Conservation (phyloP, 2,329 filamentous ascomycete species). For the Westerdykella sp. region DNA sequence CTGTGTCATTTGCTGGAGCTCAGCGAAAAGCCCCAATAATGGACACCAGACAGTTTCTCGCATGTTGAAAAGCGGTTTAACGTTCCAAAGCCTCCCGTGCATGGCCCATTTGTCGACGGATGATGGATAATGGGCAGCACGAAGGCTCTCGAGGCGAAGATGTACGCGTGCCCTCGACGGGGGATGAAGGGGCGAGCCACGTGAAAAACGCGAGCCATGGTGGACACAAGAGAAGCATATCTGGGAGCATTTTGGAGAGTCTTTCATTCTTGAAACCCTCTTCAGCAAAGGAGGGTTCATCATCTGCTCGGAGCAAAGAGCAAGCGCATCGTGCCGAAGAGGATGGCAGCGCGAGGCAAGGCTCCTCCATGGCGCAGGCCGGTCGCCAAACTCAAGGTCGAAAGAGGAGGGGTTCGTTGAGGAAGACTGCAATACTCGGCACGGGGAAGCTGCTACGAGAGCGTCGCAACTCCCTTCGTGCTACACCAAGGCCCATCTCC, state of each 20-base stretch:
- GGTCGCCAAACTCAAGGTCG: conserved; percentile 49
- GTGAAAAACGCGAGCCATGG: conserved; percentile 4
- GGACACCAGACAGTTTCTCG: no score
- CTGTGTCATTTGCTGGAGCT: no score
- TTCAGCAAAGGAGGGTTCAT: conserved; percentile 25
- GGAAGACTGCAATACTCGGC: conserved; percentile 79
- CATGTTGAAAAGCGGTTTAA: no score
- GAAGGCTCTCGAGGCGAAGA: no score
- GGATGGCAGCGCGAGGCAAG: conserved; percentile 21
- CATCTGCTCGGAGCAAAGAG: conserved; percentile 9
- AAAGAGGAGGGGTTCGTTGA: conserved; percentile 73
- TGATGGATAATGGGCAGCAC: no score
- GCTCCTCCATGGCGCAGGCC: conserved; percentile 28
- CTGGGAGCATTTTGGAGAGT: conserved; percentile 60
- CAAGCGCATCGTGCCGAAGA: conserved; percentile 17
- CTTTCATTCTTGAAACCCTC: conserved; percentile 60
- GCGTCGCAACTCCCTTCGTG: conserved; percentile 21
- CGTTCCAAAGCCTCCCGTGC: no score
- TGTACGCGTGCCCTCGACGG: no score
- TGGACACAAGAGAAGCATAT: conserved; percentile 49
- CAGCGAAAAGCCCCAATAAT: no score
- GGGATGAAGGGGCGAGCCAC: neutral
- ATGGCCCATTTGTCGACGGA: no score
- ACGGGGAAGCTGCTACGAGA: conserved; percentile 47
- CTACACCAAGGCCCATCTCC: neutral